Percentiles rank a stretch among this genome's conserved stretches.
Evolutionary conservation across 1,284 basidiomycete species (phyloP).

Genomic region (Lentinula novae-zelandiae): DNA sequence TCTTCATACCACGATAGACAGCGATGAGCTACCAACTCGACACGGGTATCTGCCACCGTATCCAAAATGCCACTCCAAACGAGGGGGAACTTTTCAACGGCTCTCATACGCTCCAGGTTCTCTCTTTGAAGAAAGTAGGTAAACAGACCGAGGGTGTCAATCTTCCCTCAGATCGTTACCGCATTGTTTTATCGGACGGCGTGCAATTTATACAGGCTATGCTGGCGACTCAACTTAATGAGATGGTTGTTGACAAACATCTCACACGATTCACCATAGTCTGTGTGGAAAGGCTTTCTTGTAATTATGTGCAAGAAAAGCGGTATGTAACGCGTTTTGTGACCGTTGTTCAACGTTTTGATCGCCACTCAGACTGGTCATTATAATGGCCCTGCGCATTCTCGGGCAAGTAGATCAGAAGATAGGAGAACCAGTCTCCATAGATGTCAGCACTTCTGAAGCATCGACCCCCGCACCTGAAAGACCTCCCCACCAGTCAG

Average conservation of each 20-base stretch:
- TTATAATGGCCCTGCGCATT: constrained; percentile 75
- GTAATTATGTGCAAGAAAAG: constrained; percentile 83
- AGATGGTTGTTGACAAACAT: constrained; percentile 65
- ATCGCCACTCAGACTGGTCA: constrained; percentile 63
- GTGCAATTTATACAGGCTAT: constrained; percentile 85
- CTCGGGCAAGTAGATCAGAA: constrained; percentile 27
- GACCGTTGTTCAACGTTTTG: constrained; percentile 2
- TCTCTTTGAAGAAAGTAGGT: constrained; percentile 77
- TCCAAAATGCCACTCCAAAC: constrained; percentile 43
- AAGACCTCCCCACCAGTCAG: constrained; percentile 14
- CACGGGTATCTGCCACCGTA: constrained; percentile 50
- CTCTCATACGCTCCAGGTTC: constrained; percentile 72
- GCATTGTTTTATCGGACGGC: constrained; percentile 81
- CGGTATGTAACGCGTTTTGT: constrained; percentile 47
- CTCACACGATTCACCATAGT: constrained; percentile 76
- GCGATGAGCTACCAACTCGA: constrained; percentile 46
- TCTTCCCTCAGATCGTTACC: constrained; percentile 54
- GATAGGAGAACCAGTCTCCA: constrained; percentile 14
- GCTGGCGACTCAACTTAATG: constrained; percentile 91
- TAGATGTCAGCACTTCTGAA: neutral
- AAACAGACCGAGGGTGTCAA: constrained; percentile 34
- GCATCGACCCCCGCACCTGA: constrained; percentile 17
- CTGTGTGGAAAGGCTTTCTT: constrained; percentile 74
- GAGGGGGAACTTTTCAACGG: constrained; percentile 51
- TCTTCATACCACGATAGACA: neutral